Evolutionary conservation across 139 green algal species (phyloP).

Genomic region (Diplosphaera chodatii): DNA sequence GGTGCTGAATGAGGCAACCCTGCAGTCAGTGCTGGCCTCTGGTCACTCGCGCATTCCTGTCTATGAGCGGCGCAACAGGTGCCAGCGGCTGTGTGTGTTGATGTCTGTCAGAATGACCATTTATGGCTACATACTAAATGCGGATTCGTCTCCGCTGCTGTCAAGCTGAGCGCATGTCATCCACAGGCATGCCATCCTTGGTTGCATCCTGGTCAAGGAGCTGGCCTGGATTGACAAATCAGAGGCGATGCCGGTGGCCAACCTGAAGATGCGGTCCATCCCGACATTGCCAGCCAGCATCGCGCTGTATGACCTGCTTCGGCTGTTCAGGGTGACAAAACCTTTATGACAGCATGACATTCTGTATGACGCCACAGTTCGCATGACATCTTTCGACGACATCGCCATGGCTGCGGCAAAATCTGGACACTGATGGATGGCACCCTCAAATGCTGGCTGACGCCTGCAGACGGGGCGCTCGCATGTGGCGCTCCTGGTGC

Average conservation of each 20-base stretch:
- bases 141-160: no score
- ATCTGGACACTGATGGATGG: no score
- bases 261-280: conserved; percentile 33
- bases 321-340: conserved; percentile 65
- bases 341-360: no score
- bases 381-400: no score
- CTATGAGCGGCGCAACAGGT: conserved; percentile 2
- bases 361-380: no score
- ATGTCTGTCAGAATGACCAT: no score
- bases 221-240: conserved; percentile 43
- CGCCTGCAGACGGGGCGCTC: conserved; percentile 59
- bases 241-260: conserved; percentile 1
- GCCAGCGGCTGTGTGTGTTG: no score
- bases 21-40: conserved; percentile 55
- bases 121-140: no score
- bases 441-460: no score
- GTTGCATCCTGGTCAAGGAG: conserved; percentile 87
- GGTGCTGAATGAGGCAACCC: conserved; percentile 46
- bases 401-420: no score
- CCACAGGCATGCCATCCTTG: conserved; percentile 30
- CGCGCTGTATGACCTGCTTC: conserved; percentile 84
- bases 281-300: conserved; percentile 38
- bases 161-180: no score
- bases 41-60: conserved; percentile 15
- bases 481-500: conserved; percentile 83